Conservation (phyloP, 169 alveolate genomes). For the Plasmodium falciparum region DNA sequence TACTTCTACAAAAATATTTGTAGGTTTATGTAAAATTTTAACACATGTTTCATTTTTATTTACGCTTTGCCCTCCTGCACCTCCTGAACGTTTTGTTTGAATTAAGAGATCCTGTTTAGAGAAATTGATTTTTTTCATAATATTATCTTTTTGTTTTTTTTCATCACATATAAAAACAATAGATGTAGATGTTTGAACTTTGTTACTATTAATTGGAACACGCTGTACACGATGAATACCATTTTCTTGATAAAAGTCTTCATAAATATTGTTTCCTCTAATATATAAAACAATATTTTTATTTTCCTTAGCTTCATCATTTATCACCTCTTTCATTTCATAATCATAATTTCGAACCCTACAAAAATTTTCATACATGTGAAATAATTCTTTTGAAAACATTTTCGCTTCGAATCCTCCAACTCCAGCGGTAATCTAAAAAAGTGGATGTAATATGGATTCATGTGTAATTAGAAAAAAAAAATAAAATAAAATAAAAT, state of each 20-base stretch:
- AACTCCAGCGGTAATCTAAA: slow-evolving; percentile 89
- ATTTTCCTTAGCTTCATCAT: slow-evolving; percentile 79
- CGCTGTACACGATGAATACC: slow-evolving; percentile 93
- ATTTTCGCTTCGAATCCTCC: slow-evolving; percentile 93
- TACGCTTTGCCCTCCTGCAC: slow-evolving; percentile 97
- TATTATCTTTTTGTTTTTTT: slow-evolving; percentile 27
- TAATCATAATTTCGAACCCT: slow-evolving; percentile 78
- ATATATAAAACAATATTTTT: slow-evolving; percentile 83
- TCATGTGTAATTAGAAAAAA: neutral
- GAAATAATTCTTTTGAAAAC: slow-evolving; percentile 88
- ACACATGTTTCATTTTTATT: slow-evolving; percentile 95
- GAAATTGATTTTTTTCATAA: slow-evolving; percentile 31
- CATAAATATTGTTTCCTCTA: slow-evolving; percentile 85
- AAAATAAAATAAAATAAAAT: neutral
- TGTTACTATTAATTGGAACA: slow-evolving; percentile 91
- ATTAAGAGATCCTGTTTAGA: slow-evolving; percentile 86
- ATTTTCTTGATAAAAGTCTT: slow-evolving; percentile 78
- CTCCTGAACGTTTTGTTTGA: slow-evolving; percentile 94
- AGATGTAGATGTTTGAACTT: slow-evolving; percentile 92
- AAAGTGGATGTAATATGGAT: neutral
- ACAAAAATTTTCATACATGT: slow-evolving; percentile 86
- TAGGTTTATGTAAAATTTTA: slow-evolving; percentile 92
- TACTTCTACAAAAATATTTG: slow-evolving; percentile 89
- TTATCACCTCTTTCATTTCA: slow-evolving; percentile 1
- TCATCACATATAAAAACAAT: slow-evolving; percentile 90